Base-by-base conservation (phyloP, 306 rosid genomes). In the Casuarina glauca region DNA sequence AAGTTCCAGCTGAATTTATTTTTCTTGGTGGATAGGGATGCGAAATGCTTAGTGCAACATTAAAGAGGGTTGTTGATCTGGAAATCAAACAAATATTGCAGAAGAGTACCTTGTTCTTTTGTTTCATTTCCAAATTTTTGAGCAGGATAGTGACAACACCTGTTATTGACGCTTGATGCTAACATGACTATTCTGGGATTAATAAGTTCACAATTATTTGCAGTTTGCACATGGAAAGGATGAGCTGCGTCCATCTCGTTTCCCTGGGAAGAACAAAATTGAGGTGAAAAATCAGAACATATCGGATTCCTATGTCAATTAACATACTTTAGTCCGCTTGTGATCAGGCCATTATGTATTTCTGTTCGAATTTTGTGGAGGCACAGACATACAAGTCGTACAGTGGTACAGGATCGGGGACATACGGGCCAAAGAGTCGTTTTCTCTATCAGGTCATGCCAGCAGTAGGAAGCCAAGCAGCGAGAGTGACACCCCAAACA, bases 141-240 rank as follows among this genome's bases (percentile, higher is more conserved):
- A 9, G 8, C 58, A 16, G 26, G 20, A 20, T 3, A 20, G 6
- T 17, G 36, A n/a, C 44, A 16, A 11, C 13, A 45, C 45, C 38
- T 4, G 45, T 61, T 12, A 6, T 32, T 83, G 67, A 78, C 43
- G 51, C 55, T 73, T 79, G 80, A 77, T 35, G 70, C 63, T 20
- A n/a, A 39, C 4, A 60, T 19, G 38, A 20, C 62, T 61, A 43
- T 76, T 57, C 10, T 58, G 17, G 15, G 6, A n/a, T 45, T 76
- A 80, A 58, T 26, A 58, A 67, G 76, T 81, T 79, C 53, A 75
- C 44, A 53, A 3, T 74, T 11, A 11, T 75, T 77, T 77, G 80
- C 87, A 94, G 97, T 83, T 75, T 85, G 83, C 82, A 42, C 84
- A 45, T 45, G 84, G 88, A 71, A 89, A 86, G 77, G 93, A 91